Percentiles rank a stretch among this genome's conserved stretches.
phyloP scores from a whole-genome alignment of 2,329 filamentous ascomycete genomes.

The Aspergillus oerlinghausenensis region DNA sequence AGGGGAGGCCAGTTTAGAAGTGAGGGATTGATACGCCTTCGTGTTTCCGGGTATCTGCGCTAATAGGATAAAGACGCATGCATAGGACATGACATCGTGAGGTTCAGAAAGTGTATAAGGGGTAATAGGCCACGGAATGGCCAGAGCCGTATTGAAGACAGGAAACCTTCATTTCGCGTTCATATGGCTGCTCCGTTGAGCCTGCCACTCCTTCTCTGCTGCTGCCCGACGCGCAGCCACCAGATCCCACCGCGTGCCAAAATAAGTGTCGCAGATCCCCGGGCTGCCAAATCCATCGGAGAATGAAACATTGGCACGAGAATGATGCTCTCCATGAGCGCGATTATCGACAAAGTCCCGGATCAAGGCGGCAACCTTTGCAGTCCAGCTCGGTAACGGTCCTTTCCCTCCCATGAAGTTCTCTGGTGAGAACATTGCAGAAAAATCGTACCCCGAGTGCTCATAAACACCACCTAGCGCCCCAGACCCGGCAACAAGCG shows the following conservation, averaged over 20 bases:
- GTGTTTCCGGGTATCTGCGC: neutral
- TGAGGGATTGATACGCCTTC: neutral
- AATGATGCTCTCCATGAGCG: neutral
- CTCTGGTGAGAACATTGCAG: neutral
- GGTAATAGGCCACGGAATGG: too few relatives aligned
- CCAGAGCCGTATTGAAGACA: neutral
- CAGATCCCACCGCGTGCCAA: conserved; percentile 3
- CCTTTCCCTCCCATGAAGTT: neutral
- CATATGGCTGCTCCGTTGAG: neutral
- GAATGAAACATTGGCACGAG: neutral
- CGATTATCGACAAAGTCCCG: neutral
- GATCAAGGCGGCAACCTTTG: neutral
- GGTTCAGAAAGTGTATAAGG: neutral
- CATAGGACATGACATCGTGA: neutral
- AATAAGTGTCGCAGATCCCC: neutral
- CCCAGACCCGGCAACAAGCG: neutral
- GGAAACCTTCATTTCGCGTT: neutral
- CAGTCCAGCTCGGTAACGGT: neutral
- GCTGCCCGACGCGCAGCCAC: neutral
- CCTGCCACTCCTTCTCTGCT: conserved; percentile 1
- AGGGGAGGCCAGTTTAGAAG: too few relatives aligned
- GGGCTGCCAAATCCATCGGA: conserved; percentile 1
- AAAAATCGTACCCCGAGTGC: neutral
- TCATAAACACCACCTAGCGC: neutral
- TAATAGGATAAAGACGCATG: too few relatives aligned